Evolutionary conservation across 768 basidiomycete species (phyloP), one percentile per base, ranked within the genome.

Genomic region (Paxillus rubicundulus): DNA sequence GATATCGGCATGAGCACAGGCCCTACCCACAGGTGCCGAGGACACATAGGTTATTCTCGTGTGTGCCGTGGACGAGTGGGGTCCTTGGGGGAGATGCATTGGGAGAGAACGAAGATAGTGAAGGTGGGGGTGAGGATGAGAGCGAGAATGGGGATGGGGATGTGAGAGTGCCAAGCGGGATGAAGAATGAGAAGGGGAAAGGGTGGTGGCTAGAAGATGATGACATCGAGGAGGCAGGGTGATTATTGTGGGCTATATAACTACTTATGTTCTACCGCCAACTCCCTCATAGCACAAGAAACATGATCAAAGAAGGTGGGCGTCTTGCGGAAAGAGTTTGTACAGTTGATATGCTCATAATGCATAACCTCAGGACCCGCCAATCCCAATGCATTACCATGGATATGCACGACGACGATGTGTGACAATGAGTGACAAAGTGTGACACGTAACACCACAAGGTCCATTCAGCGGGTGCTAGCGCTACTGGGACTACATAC

Each of bases 171-270:
- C 60, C 65, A 1, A 52, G 67, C 38, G 59, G 59, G 41, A 51
- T 60, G 20, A 65, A 59, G 18, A 58, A 55, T 32, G 56, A 54
- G 12, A 70, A 70, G 14, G 71, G 66, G n/a, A 66, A 63, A 3
- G 68, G 56, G 45, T 78, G 79, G 17, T 84, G 82, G 81, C 58
- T 82, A 58, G 82, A 82, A 39, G 72, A 68, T 18, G 82, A 85
- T 58, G 82, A 84, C 59, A 85, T 85, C 47, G 80, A 82, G 57
- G 77, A 82, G 21, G 56, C 44, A 32, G 60, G 64, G 10, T 70
- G 48, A 61, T 24, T 14, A 17, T 24, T 3, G 16, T 21, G 10
- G 8, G 9, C n/a, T 36, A 14, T 33, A 17, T 14, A 9, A 5
- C 33, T 37, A 38, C 20, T 13, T 24, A 5, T 20, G 10, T 32